A percentile compares a stretch with the other conserved stretches of the same genome.
These are phyloP conservation scores for Penicillium sp. DNA, from an alignment of 2,329 filamentous ascomycete species.

Conservation along the genomic window DNA sequence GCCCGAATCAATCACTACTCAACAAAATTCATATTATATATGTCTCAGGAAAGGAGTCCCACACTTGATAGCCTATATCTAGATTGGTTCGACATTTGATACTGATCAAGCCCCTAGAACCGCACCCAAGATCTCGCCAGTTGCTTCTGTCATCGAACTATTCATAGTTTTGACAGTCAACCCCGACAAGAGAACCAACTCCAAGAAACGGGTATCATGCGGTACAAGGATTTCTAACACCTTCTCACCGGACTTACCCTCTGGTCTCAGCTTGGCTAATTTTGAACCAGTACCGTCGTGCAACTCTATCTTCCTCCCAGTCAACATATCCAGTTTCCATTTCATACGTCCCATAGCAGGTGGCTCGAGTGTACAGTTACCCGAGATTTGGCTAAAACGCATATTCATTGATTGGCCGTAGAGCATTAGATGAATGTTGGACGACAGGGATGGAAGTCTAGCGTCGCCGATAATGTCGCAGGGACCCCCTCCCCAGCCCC, in stretches of 20 bases:
- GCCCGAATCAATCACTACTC: too few relatives aligned
- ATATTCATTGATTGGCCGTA: background rate
- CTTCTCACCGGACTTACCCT: background rate
- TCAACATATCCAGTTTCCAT: background rate
- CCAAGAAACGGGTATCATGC: background rate
- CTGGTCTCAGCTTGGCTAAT: background rate
- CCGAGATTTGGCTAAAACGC: background rate
- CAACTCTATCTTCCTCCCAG: background rate
- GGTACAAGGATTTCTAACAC: background rate
- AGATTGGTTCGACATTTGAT: background rate
- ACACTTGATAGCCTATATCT: background rate
- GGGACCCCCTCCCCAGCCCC: background rate
- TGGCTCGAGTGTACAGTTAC: background rate
- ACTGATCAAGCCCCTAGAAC: background rate
- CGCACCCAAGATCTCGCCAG: background rate
- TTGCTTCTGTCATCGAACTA: background rate
- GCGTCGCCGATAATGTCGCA: conserved; percentile 1
- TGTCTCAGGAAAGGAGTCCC: background rate
- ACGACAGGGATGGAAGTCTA: background rate
- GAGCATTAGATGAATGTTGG: background rate
- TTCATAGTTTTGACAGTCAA: background rate
- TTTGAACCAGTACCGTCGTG: background rate
- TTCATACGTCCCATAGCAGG: background rate
- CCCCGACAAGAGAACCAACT: background rate
- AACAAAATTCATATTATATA: too few relatives aligned